Base-by-base conservation (phyloP, 768 basidiomycete species). In the Sarcomyxa edulis region DNA sequence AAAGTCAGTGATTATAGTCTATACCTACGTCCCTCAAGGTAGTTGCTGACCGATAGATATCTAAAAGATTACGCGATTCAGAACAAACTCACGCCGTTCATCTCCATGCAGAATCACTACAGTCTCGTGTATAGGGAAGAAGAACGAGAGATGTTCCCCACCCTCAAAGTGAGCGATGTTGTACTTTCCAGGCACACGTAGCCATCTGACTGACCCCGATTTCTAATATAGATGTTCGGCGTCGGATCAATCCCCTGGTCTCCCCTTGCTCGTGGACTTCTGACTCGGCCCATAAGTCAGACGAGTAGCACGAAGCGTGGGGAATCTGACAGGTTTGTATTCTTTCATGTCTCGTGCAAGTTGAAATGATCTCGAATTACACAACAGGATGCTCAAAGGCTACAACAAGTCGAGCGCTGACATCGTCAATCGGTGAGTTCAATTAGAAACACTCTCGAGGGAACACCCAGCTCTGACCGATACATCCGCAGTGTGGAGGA, bases 101-200 rank as follows among this genome's bases (percentile, higher is more conserved):
- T 82, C 50, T 76, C 74, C 1, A 79, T 82, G 79, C 81, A 83
- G 53, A 83, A 83, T 48, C 76, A 78, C 42, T 72, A 83, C 52
- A 76, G 60, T 42, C 54, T 78, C 7, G 49, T 76, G 9, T 83
- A 84, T 48, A 62, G 81, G 11, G 81, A 84, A 51, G 80, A 84
- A 49, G 79, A 78, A 48, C 61, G 75, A 2, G 76, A 77, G 48
- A 76, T 78, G 74, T 74, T 79, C 48, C 80, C 80, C 2, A 71
- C 70, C 1, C 56, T 76, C 23, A 73, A 75, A 60, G 74, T 70
- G 18, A 28, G 30, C 12, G n/a, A 32, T 8, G 15, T 15, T 22
- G 11, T 16, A 4, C 20, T 23, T 7, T 42, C 20, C 25, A 7
- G 7, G 14, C 11, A 14, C 26, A 40, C 10, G 32, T 37, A 29